Evolutionary conservation across 148 eudicot genomes (phyloP).

Genomic region (Cornus florida): DNA sequence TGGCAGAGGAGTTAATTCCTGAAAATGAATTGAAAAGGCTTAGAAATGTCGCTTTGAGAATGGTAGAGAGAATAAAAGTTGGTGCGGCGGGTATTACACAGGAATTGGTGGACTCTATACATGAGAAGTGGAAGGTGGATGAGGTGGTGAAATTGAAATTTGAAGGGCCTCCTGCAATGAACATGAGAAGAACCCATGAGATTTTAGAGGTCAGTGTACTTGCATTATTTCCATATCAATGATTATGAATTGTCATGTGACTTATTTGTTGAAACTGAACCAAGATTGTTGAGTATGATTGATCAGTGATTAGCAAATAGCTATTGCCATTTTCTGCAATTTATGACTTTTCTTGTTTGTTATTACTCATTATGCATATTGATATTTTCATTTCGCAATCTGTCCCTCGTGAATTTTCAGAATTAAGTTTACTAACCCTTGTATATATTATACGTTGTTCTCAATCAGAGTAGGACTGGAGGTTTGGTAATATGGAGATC

Average conservation of each 20-base stretch:
- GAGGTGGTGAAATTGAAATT: slow-evolving; percentile 90
- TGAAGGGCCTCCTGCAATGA: slow-evolving; percentile 62
- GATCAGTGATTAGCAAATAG: neutral
- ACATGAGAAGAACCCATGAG: slow-evolving; percentile 88
- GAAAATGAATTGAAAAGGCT: slow-evolving; percentile 78
- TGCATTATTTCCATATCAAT: neutral
- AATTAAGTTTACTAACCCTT: slow-evolving; percentile 17
- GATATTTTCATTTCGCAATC: neutral
- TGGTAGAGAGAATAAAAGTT: slow-evolving; percentile 82
- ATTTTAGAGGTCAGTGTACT: slow-evolving; percentile 66
- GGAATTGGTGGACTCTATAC: slow-evolving; percentile 68
- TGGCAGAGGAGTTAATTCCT: slow-evolving; percentile 73
- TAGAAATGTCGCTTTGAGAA: slow-evolving; percentile 84
- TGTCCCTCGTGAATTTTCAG: slow-evolving; percentile 5
- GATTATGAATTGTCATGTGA: neutral
- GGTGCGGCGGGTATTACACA: slow-evolving; percentile 80
- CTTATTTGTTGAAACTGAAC: too few species aligned
- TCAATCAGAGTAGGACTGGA: slow-evolving; percentile 79
- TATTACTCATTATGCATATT: neutral
- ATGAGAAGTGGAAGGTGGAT: slow-evolving; percentile 76
- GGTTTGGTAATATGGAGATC: slow-evolving; percentile 98
- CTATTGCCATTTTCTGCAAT: neutral
- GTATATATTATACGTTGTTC: slow-evolving; percentile 17
- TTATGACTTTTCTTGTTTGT: slow-evolving; percentile 9
- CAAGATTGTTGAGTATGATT: neutral